Evolutionary conservation across 2,329 filamentous ascomycete genomes (phyloP), one percentile per base, ranked within the genome.

Genomic region (Ophiostoma novo-ulmi): DNA sequence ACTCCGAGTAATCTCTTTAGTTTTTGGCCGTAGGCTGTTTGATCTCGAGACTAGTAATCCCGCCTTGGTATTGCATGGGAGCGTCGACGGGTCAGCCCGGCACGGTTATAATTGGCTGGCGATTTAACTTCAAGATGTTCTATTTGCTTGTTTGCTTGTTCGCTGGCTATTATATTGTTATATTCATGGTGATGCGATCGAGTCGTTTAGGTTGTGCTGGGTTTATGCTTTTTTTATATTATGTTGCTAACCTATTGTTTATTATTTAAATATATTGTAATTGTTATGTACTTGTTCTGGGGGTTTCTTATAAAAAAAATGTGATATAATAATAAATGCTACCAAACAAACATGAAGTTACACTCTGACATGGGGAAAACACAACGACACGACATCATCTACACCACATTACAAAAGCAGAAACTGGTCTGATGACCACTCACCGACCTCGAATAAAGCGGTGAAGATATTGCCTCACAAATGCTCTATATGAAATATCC

Each of bases 381-480:
- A 44, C 6, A 44, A 44, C 14, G 14, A 44, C 10, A 44, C 39
- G 5, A 5, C 14, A 41, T 1, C 14, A 41, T 2, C 39, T 11
- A 58, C 22, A 58, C n/a, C 52, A 11, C 52, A 58, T 58, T 26
- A 58, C 20, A 31, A 26, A 58, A 58, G 11, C n/a, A 58, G 52
- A 58, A 58, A 26, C 52, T 26, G 22, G 52, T 26, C 52, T 58
- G n/a, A 13, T 22, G 52, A 58, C 52, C 20, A 26, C n/a, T 26
- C 52, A 58, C n/a, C 22, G 52, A 58, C 22, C 7, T 58, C n/a
- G 22, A 61, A 63, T 35, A 63, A 63, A 35, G 58, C 58, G 58
- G 58, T 63, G n/a, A 63, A 35, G 26, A 35, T 35, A 63, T 63
- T 63, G 58, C 58, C 58, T 63, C 58, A 31, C n/a, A 58, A 22